Evolutionary conservation across 2,329 filamentous ascomycete species (phyloP).

Genomic region (Albifimbria verrucaria): DNA sequence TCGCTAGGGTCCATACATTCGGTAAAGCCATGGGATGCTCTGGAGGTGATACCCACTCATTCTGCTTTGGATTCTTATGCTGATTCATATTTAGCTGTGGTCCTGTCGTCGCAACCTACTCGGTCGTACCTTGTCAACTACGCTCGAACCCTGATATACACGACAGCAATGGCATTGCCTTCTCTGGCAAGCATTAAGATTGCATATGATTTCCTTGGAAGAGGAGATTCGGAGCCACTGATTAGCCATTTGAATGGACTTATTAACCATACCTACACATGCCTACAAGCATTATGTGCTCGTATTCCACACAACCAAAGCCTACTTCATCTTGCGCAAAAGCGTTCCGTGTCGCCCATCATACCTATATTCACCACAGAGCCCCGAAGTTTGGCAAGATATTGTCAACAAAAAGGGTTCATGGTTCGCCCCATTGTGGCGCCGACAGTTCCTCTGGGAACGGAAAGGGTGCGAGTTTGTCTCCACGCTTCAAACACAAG

Average conservation of each 20-base stretch:
- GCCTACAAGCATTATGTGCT: slow-evolving; percentile 38
- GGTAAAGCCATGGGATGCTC: slow-evolving; percentile 66
- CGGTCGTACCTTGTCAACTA: slow-evolving; percentile 71
- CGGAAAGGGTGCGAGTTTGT: slow-evolving; percentile 63
- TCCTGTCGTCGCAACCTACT: slow-evolving; percentile 59
- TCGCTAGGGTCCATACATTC: slow-evolving; percentile 61
- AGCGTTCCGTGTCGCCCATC: slow-evolving; percentile 55
- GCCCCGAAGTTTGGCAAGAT: slow-evolving; percentile 55
- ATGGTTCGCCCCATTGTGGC: slow-evolving; percentile 64
- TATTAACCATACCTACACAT: slow-evolving; percentile 36
- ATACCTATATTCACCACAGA: slow-evolving; percentile 58
- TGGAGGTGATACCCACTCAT: slow-evolving; percentile 53
- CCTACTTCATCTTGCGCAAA: slow-evolving; percentile 31
- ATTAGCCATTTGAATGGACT: slow-evolving; percentile 28
- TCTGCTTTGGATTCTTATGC: background rate
- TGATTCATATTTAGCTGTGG: slow-evolving; percentile 32
- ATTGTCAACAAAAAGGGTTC: slow-evolving; percentile 57
- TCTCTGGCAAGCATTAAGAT: slow-evolving; percentile 56
- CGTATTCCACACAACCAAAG: slow-evolving; percentile 12
- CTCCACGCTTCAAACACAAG: slow-evolving; percentile 64
- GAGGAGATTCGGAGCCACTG: slow-evolving; percentile 41
- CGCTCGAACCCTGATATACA: slow-evolving; percentile 72
- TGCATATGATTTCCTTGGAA: slow-evolving; percentile 53
- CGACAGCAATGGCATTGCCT: slow-evolving; percentile 64
- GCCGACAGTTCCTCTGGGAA: slow-evolving; percentile 63